These are phyloP conservation scores for Mortierella sp. DNA, from an alignment of 371 early-diverging fungal genomes.

Conservation along the genomic window DNA sequence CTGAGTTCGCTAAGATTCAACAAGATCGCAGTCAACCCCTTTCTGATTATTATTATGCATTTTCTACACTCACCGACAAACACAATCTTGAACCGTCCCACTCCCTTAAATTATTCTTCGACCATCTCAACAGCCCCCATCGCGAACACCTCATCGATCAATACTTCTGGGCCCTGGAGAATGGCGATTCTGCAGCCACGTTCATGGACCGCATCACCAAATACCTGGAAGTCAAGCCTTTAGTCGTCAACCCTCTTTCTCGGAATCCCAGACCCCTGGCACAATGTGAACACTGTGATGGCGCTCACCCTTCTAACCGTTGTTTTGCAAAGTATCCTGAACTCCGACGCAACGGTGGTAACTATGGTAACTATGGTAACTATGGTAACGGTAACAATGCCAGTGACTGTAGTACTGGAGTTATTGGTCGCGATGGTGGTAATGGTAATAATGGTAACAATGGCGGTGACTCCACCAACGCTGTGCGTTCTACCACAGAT, in stretches of 20 bases:
- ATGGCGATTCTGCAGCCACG: not conserved
- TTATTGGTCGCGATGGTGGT: too few species aligned
- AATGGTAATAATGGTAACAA: too few species aligned
- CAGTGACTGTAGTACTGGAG: too few species aligned
- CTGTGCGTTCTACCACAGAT: too few species aligned
- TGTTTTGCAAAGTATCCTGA: conserved; percentile 15
- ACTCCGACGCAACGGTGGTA: too few species aligned
- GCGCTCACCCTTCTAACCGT: conserved; percentile 10
- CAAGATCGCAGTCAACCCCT: conserved; percentile 7
- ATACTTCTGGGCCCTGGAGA: not conserved
- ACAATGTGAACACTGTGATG: too few species aligned
- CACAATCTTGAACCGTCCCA: not conserved
- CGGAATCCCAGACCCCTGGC: too few species aligned
- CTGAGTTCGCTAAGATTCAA: conserved; percentile 10
- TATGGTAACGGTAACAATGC: too few species aligned
- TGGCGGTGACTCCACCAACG: too few species aligned
- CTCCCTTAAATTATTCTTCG: conserved; percentile 1
- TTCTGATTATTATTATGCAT: not conserved
- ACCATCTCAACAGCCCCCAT: conserved; percentile 1
- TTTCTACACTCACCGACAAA: not conserved
- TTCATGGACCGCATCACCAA: not conserved
- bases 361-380: too few species aligned
- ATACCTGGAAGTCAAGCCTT: not conserved
- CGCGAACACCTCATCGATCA: not conserved
- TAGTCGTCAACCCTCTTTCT: not conserved